Evolutionary conservation across 2,329 filamentous ascomycete species (phyloP).

Genomic region (Paecilomyces formosus): DNA sequence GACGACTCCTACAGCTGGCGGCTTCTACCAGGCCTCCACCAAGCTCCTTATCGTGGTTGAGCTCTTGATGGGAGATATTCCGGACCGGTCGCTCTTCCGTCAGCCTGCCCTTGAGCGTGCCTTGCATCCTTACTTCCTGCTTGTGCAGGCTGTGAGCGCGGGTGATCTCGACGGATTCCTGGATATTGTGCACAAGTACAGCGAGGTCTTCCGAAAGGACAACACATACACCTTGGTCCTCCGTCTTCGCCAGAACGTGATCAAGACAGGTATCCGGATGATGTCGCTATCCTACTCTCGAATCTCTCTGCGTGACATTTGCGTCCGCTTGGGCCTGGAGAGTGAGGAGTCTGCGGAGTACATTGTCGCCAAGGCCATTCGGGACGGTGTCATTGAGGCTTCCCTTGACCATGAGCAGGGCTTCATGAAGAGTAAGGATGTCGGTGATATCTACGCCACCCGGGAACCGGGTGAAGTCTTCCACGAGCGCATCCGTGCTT

Average conservation of each 20-base stretch:
- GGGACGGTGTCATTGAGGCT: slow-evolving; percentile 94
- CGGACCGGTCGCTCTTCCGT: slow-evolving; percentile 88
- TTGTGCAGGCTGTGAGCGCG: slow-evolving; percentile 93
- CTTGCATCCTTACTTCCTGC: slow-evolving; percentile 84
- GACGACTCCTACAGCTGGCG: slow-evolving; percentile 77
- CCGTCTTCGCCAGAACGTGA: slow-evolving; percentile 93
- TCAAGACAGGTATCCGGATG: slow-evolving; percentile 98
- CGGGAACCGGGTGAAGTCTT: slow-evolving; percentile 94
- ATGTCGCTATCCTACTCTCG: slow-evolving; percentile 97
- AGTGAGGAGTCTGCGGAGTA: slow-evolving; percentile 98
- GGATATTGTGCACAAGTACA: slow-evolving; percentile 72
- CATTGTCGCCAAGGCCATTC: slow-evolving; percentile 96
- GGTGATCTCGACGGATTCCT: slow-evolving; percentile 92
- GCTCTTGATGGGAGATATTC: slow-evolving; percentile 96
- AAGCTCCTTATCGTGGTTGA: slow-evolving; percentile 97
- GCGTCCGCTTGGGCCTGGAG: slow-evolving; percentile 84
- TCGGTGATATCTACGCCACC: slow-evolving; percentile 93
- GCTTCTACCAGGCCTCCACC: slow-evolving; percentile 91
- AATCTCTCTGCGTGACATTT: slow-evolving; percentile 95
- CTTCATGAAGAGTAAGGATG: slow-evolving; percentile 97
- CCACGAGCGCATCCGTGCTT: slow-evolving; percentile 91
- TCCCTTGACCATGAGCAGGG: slow-evolving; percentile 88
- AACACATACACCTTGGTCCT: slow-evolving; percentile 93
- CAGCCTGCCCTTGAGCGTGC: slow-evolving; percentile 79
- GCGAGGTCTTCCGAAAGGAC: slow-evolving; percentile 81